Evolutionary conservation across 2,329 filamentous ascomycete species (phyloP), one percentile per base, ranked within the genome.

Genomic region (Colletotrichum nymphaeae): DNA sequence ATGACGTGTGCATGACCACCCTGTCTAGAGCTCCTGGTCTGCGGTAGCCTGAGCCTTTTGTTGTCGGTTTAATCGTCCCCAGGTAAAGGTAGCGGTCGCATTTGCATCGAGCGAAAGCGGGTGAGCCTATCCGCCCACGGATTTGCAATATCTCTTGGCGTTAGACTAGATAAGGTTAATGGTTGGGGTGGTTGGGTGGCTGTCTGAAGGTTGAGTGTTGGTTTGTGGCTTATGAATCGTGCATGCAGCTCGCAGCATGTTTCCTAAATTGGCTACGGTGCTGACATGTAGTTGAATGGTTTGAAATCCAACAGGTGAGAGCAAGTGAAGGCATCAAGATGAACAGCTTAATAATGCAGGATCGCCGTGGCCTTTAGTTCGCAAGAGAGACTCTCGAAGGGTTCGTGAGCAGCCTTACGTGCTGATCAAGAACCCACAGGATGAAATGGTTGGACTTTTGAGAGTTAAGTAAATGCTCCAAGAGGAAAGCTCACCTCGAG

Each of bases 251-350:
- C 42, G 42, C 19, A 46, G 42, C 42, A 46, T 46, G 42, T 46
- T 46, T 62, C 58, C 58, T 32, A 62, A 62, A 37, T 16, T 62
- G 58, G 58, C 58, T n/a, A n/a, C 19, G 24, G 24, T 62, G 32
- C 58, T 62, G 22, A 62, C 42, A 46, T 46, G 42, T 46, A 46
- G 42, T 19, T 9, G 19, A 16, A 28, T 49, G 3, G 4, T 28
- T 35, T 42, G 42, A 46, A 46, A 46, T 46, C 19, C 42, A 16
- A 46, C 8, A 16, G 8, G 19, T 46, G 19, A 46, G 42, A n/a
- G 3, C 19, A 46, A n/a, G 42, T 46, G 19, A n/a, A 46, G 19
- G 42, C 42, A 16, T 4, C 42, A n/a, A 46, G 16, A n/a, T 46
- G 42, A 16, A 7, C 19, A 46, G 42, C 42, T 46, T 46, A n/a